phyloP scores from a whole-genome alignment of 495 filamentous ascomycete genomes.

The Daldinia caldariorum region DNA sequence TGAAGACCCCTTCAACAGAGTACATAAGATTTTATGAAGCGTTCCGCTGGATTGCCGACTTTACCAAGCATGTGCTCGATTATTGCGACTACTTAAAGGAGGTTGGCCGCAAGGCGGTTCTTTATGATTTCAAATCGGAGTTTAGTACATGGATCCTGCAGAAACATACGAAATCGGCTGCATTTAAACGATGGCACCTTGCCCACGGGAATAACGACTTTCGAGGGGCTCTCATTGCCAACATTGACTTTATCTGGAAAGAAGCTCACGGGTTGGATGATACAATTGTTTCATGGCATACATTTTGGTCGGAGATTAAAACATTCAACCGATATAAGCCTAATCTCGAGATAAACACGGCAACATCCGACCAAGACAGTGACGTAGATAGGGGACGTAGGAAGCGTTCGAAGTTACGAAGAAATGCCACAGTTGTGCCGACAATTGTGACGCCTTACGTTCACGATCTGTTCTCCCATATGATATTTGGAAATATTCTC shows the following conservation, averaged over 20 bases:
- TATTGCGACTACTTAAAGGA: slow-evolving; percentile 56
- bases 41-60: slow-evolving; percentile 73
- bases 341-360: slow-evolving; percentile 15
- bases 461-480: slow-evolving; percentile 68
- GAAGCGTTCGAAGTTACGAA: background rate
- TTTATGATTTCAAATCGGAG: slow-evolving; percentile 61
- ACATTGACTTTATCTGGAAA: slow-evolving; percentile 70
- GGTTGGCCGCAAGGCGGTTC: slow-evolving; percentile 47
- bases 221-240: slow-evolving; percentile 61
- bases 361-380: background rate
- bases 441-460: slow-evolving; percentile 77
- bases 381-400: background rate
- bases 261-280: slow-evolving; percentile 60
- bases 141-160: slow-evolving; percentile 66
- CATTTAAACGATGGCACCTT: slow-evolving; percentile 61
- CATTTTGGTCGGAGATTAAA: slow-evolving; percentile 34
- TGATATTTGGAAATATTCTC: slow-evolving; percentile 66
- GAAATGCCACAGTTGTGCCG: slow-evolving; percentile 32
- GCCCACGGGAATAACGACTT: slow-evolving; percentile 64
- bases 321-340: slow-evolving; percentile 29
- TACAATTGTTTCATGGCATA: slow-evolving; percentile 26
- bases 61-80: slow-evolving; percentile 75
- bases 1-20: slow-evolving; percentile 62
- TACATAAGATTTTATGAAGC: slow-evolving; percentile 67
- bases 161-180: slow-evolving; percentile 49